Evolutionary conservation across 1,139 yeast species (phyloP), one percentile per base, ranked within the genome.

Genomic region (Trichomonascaceae sp.): DNA sequence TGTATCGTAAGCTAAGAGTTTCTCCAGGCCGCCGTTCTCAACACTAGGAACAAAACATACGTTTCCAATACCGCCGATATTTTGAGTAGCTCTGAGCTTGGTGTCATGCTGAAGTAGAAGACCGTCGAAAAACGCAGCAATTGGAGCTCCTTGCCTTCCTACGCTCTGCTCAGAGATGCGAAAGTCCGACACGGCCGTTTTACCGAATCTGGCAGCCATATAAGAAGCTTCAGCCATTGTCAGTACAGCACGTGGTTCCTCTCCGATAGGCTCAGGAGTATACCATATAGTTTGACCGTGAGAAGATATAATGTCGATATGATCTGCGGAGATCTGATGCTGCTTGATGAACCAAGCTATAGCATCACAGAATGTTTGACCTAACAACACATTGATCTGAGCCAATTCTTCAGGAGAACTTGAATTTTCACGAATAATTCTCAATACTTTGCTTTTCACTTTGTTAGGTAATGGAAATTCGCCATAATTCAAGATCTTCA

Each of bases 241-340:
- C 47, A 59, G 49, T 1, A 57, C 61, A 5, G 62, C 58, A 18
- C 56, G 52, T 9, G 56, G 46, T 49, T 57, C 58, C 8, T 52
- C 55, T 1, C 59, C 58, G 32, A 38, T 43, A 8, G 62, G 61
- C 39, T 59, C 61, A 12, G 61, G 55, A 19, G 56, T 55, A 47
- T 59, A 59, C 62, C 62, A 59, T 43, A 59, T 57, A 3, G 62
- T 59, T 39, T 59, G 62, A n/a, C 62, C 62, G 46, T 59, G 62
- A 30, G 60, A 57, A 8, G 60, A 60, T 18, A 59, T 55, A 41
- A 59, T 43, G 41, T 59, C 62, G 39, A 59, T 52, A 27, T 52
- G 53, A 22, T 47, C 48, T 20, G 52, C 12, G 22, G 53, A 24
- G 13, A 56, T 27, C 22, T 46, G 30, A 46, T 58, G 58, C 45